Evolutionary conservation across 176 grass and related monocot species (phyloP).

Genomic region (Carex scoparia): DNA sequence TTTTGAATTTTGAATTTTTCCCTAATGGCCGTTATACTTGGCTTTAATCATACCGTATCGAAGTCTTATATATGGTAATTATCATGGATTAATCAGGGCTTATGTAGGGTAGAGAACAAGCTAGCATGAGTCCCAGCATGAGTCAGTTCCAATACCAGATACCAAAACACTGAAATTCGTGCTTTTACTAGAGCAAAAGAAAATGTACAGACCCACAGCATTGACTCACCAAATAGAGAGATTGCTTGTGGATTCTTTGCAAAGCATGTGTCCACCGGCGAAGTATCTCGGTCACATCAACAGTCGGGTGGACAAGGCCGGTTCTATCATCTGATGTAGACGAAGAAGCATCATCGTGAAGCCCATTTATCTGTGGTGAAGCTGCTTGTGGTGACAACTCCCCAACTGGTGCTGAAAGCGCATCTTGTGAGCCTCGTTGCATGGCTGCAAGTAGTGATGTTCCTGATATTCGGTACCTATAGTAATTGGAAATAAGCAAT

Average conservation of each 20-base stretch:
- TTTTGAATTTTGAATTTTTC: neutral
- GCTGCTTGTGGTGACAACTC: constrained; percentile 50
- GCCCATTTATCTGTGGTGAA: constrained; percentile 51
- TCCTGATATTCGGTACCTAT: constrained; percentile 97
- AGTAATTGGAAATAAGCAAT: constrained; percentile 25
- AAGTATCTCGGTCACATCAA: constrained; percentile 98
- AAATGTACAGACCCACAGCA: neutral
- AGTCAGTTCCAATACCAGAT: neutral
- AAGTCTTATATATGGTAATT: neutral
- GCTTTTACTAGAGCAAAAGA: neutral
- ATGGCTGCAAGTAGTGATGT: constrained; percentile 80
- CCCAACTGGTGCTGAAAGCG: constrained; percentile 47
- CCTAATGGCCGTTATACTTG: neutral
- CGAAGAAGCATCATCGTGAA: constrained; percentile 43
- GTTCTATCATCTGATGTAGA: constrained; percentile 73
- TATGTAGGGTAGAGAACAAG: neutral
- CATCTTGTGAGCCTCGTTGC: constrained; percentile 69
- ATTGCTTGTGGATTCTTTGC: constrained; percentile 99
- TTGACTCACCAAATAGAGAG: constrained; percentile 87
- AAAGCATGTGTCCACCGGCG: constrained; percentile 99
- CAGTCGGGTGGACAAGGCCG: constrained; percentile 53
- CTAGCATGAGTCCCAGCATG: neutral
- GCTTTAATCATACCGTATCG: neutral
- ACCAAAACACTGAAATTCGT: neutral
- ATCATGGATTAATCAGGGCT: neutral